Percentiles rank a stretch among this genome's conserved stretches.
Conservation (phyloP, 352 stramenopile species). For the Thalassiosira exigua region DNA sequence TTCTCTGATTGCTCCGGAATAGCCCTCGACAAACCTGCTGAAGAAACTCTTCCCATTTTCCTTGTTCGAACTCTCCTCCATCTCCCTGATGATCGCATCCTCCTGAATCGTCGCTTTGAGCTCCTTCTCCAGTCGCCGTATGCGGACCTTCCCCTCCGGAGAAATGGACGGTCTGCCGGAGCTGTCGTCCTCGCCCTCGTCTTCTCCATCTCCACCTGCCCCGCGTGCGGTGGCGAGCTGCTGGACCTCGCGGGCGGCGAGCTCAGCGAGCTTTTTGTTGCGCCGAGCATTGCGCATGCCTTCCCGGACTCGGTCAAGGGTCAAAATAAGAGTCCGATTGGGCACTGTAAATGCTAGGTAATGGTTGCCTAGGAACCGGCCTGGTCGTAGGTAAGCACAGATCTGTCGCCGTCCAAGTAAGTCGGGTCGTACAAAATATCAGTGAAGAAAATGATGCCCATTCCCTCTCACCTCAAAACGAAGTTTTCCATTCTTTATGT, state of each 20-base stretch:
- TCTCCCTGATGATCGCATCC: constrained; percentile 35
- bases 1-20: constrained; percentile 64
- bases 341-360: constrained; percentile 85
- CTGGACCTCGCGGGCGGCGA: constrained; percentile 44
- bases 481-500: constrained; percentile 79
- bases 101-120: constrained; percentile 54
- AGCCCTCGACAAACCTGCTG: constrained; percentile 80
- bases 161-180: constrained; percentile 36
- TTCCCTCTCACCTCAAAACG: constrained; percentile 72
- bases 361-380: constrained; percentile 82
- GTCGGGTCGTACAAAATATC: too few species aligned
- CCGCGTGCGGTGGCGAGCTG: constrained; percentile 6
- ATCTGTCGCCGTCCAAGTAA: constrained; percentile 48
- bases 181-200: constrained; percentile 11
- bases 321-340: constrained; percentile 83
- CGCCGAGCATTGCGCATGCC: constrained; percentile 72
- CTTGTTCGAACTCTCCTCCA: constrained; percentile 28
- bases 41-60: constrained; percentile 71
- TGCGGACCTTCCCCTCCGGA: constrained; percentile 35
- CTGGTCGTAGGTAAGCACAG: constrained; percentile 73
- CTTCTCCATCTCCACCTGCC: constrained; percentile 3
- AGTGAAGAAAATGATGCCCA: too few species aligned
- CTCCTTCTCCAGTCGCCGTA: constrained; percentile 56
- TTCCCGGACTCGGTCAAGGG: constrained; percentile 77
- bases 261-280: constrained; percentile 68